Base-by-base conservation (phyloP, 371 early-diverging fungal genomes). In the Actinomucor elegans region DNA sequence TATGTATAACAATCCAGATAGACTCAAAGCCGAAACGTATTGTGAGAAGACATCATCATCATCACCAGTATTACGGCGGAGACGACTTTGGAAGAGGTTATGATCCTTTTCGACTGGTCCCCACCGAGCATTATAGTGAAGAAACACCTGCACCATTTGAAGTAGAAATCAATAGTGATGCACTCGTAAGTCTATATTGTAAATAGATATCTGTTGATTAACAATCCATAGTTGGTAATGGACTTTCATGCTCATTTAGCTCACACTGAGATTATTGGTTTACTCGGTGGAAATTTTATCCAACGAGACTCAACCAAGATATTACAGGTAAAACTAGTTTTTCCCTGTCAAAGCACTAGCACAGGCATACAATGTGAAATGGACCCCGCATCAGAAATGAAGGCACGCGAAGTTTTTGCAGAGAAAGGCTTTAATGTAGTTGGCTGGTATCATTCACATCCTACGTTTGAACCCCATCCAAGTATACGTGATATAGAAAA, bases 191-290 rank as follows among this genome's bases (percentile, higher is more conserved):
- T 29, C 31, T 23, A 3, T 1, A 31, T 24, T 23, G n/a, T n/a
- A n/a, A n/a, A n/a, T n/a, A n/a, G n/a, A n/a, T n/a, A n/a, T n/a
- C n/a, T n/a, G n/a, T n/a, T n/a, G n/a, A n/a, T n/a, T n/a, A n/a
- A n/a, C n/a, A n/a, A n/a, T 24, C 11, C 23, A 12, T 29, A 37
- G 24, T 15, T 44, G 14, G 75, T 90, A 5, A 92, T 94, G 91
- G 94, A 94, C 52, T 84, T 94, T 43, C 94, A 94, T 63, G 73
- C 93, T 15, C 92, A 93, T 64, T 57, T 94, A 54, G 84, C 89
- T 27, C 75, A 84, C 20, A 88, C 92, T 1, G 94, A 94, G 64
- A 86, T 94, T 12, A 93, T 94, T 65, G 94, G 94, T 4, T 73
- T 93, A 9, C 65, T 94, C 5, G 94, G 92, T 21, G 94, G 94